Evolutionary conservation across 1,284 basidiomycete genomes (phyloP).

Genomic region (Rhodofomes roseus): DNA sequence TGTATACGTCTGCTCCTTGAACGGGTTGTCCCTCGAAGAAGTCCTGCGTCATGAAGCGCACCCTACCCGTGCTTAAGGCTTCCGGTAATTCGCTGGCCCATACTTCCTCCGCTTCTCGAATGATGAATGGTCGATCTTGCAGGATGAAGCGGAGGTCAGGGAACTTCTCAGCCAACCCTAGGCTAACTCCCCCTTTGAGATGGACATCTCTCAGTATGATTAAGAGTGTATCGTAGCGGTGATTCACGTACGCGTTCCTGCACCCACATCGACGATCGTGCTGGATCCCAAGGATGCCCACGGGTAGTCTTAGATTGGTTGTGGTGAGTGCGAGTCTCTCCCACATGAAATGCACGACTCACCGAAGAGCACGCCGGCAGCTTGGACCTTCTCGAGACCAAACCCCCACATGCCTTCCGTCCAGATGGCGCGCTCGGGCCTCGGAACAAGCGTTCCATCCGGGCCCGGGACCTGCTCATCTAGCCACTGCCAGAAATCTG

Average conservation of each 20-base stretch:
- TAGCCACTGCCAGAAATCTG: constrained; percentile 11
- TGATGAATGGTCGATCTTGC: constrained; percentile 11
- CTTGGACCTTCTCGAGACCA: constrained; percentile 7
- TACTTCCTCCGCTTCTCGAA: constrained; percentile 5
- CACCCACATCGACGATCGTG: constrained; percentile 19
- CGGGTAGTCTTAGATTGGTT: constrained; percentile 9
- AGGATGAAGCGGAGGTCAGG: constrained; percentile 16
- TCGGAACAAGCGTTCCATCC: constrained; percentile 7
- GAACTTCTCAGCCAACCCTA: constrained; percentile 10
- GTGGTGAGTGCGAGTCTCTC: background rate
- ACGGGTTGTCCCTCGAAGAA: constrained; percentile 28
- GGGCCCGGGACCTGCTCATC: constrained; percentile 5
- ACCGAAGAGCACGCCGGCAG: constrained; percentile 7
- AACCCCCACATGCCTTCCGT: constrained; percentile 10
- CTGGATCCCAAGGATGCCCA: constrained; percentile 11
- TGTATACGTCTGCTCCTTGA: constrained; percentile 22
- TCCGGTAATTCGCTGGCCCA: constrained; percentile 5
- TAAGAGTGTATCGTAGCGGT: background rate
- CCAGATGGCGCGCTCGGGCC: constrained; percentile 10
- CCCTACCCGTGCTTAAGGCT: background rate
- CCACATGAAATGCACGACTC: background rate
- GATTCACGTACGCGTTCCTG: constrained; percentile 12
- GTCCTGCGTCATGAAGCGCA: constrained; percentile 18
- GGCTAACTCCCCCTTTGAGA: constrained; percentile 10
- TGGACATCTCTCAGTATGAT: background rate